Evolutionary conservation across 2,329 filamentous ascomycete species (phyloP), one percentile per base, ranked within the genome.

Genomic region (Falciphora oryzae): DNA sequence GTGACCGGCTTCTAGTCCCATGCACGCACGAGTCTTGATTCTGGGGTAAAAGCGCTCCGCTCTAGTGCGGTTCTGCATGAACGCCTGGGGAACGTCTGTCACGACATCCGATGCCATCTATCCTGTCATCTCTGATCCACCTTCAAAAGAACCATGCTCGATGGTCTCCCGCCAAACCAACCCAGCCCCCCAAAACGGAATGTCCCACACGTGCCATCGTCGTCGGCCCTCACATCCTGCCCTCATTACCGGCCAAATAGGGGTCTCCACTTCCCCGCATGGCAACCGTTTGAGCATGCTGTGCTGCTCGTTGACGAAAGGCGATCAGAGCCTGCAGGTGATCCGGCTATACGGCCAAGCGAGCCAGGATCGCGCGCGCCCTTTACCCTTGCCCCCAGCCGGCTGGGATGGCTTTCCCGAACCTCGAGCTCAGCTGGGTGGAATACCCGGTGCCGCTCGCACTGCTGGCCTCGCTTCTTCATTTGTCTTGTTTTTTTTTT

Each of bases 271-370:
- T 53, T 53, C 44, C 44, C 44, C 44, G 44, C 44, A 53, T 53
- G 22, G 44, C 22, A 53, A 53, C 44, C n/a, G 44, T 53, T 53
- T 53, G 44, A 22, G 44, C 18, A 53, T 53, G 44, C 7, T 53
- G 44, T 53, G 44, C 18, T 53, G 44, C 44, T 22, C n/a, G 18
- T n/a, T 53, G 22, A n/a, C 44, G 10, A 53, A 25, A 25, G 18
- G 44, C 44, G 57, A 58, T 58, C 57, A 28, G 18, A 58, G 27
- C 25, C n/a, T 58, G n/a, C 57, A 58, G 29, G 57, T 29, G 57
- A 28, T 58, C 14, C 29, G 57, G 57, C 57, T 58, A 58, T 58
- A 58, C 57, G 57, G 57, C 44, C 44, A 53, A 53, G 44, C 44
- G 44, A 53, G 44, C 44, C 44, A n/a, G 44, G 44, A 53, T 25